Base-by-base conservation (phyloP, 164 flowering plant species). In the Cinnamomum micranthum region DNA sequence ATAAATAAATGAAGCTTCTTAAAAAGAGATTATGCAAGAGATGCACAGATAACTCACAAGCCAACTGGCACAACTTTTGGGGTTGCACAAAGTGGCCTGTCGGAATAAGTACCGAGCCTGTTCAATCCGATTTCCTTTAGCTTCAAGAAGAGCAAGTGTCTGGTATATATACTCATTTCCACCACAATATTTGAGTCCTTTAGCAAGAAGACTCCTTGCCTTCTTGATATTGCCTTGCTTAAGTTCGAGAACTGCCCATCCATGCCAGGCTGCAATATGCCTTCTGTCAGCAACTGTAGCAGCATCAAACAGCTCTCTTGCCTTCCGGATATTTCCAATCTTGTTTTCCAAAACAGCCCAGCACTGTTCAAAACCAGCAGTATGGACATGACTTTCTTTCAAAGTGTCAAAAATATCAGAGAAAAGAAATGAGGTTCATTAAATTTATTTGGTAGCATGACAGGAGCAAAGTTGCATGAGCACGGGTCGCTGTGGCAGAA, bases 61-160 rank as follows among this genome's bases (percentile, higher is more conserved):
- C 99, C 99, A 95, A 80, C 99, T 91, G 59, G 99, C 97, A 81
- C 98, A 93, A 82, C 99, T 95, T 73, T 86, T 95, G 68, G 97
- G 92, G 76, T 93, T 95, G 69, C 89, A 91, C 64, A 85, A 87
- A 12, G 96, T 92, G 27, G 99, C 99, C 81, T 95, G 94, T 81
- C 79, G 86, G 88, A 95, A 93, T 65, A 95, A 83, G 82, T 86
- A 86, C 10, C 92, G 86, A 27, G 99, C 98, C 77, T 89, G 94
- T 79, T 91, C 93, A 77, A 80, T 82, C 25, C 98, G 86, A 75
- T 86, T 86, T 12, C 93, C 89, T 82, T 77, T 93, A 55, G 88
- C 93, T 84, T 95, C 99, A 79, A 95, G 92, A 70, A 87, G 70
- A 7, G 98, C 99, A 71, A 92, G 91, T 6, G 97, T 95, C 77